A percentile compares a stretch with the other conserved stretches of the same genome.
Evolutionary conservation across 352 stramenopile species (phyloP).

Genomic region (Globisporangium mamillatum): DNA sequence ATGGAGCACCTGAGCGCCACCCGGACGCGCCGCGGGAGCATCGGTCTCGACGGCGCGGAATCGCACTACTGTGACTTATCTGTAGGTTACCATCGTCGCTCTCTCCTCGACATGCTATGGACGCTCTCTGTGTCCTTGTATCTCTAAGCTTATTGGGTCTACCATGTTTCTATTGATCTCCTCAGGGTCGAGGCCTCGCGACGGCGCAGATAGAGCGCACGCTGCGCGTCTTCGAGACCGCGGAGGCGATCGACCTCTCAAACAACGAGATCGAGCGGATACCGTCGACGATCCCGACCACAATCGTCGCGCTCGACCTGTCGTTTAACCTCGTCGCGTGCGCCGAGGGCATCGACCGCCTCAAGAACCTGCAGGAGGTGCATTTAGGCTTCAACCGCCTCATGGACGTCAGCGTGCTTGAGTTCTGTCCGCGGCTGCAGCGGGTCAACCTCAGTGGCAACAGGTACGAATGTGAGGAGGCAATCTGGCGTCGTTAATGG

Average conservation of each 20-base stretch:
- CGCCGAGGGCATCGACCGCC: slow-evolving; percentile 45
- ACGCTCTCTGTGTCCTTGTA: background rate
- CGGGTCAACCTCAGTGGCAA: slow-evolving; percentile 73
- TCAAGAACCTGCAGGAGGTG: slow-evolving; percentile 66
- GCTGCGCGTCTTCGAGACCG: slow-evolving; percentile 63
- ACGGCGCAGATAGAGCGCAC: slow-evolving; percentile 56
- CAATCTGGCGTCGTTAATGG: background rate
- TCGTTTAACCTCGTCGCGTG: slow-evolving; percentile 66
- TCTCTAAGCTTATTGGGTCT: too few relatives aligned
- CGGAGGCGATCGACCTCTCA: slow-evolving; percentile 61
- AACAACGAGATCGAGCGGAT: slow-evolving; percentile 76
- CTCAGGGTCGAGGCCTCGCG: slow-evolving; percentile 52
- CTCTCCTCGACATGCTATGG: background rate
- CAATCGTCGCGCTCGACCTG: slow-evolving; percentile 54
- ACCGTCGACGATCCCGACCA: slow-evolving; percentile 38
- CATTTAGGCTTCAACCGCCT: slow-evolving; percentile 71
- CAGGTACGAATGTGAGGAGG: slow-evolving; percentile 24
- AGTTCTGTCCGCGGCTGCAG: slow-evolving; percentile 59
- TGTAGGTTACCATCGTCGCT: slow-evolving; percentile 22
- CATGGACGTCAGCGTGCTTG: slow-evolving; percentile 52
- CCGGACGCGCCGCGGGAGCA: slow-evolving; percentile 29
- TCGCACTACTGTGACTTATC: slow-evolving; percentile 68
- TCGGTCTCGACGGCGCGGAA: slow-evolving; percentile 55
- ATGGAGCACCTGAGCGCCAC: slow-evolving; percentile 7
- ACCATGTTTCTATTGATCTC: background rate